These are phyloP conservation scores for Starmera stellimalicola DNA, from an alignment of 1,139 yeast genomes.

Conservation along the genomic window DNA sequence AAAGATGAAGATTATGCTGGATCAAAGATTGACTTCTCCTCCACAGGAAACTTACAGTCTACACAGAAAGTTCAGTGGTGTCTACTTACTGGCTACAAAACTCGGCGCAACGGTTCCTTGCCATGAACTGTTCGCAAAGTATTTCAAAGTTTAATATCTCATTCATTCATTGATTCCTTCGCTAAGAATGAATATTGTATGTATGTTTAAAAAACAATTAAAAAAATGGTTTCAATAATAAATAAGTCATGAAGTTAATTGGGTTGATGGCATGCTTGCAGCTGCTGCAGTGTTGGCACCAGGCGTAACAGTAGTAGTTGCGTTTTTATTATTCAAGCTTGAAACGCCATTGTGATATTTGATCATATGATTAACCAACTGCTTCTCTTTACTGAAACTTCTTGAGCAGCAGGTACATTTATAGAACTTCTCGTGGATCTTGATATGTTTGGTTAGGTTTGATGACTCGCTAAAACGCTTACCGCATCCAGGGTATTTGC, in stretches of 20 bases:
- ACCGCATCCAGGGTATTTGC: slow-evolving; percentile 74
- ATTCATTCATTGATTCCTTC: too few species aligned
- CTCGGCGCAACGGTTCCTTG: slow-evolving; percentile 80
- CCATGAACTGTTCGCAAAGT: slow-evolving; percentile 61
- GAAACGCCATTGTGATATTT: slow-evolving; percentile 13
- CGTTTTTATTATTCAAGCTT: not conserved
- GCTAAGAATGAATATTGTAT: too few species aligned
- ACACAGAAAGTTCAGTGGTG: slow-evolving; percentile 93
- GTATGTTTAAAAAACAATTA: too few species aligned
- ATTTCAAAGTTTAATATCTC: slow-evolving; percentile 7
- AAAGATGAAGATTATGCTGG: slow-evolving; percentile 80
- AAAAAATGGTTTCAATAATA: too few species aligned
- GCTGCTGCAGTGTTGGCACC: too few species aligned
- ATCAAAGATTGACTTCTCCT: slow-evolving; percentile 90
- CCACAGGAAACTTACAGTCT: slow-evolving; percentile 96
- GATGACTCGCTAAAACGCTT: slow-evolving; percentile 85
- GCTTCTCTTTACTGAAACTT: slow-evolving; percentile 38
- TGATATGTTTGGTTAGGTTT: slow-evolving; percentile 82
- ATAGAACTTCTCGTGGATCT: slow-evolving; percentile 44
- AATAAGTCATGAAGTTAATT: too few species aligned
- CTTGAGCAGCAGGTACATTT: slow-evolving; percentile 43
- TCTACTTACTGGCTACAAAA: slow-evolving; percentile 81
- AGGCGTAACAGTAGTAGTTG: too few species aligned
- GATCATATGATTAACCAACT: slow-evolving; percentile 32
- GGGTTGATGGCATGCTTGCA: too few species aligned